These are phyloP conservation scores for Phytophthora quininea DNA, from an alignment of 352 stramenopile genomes.

Conservation along the genomic window DNA sequence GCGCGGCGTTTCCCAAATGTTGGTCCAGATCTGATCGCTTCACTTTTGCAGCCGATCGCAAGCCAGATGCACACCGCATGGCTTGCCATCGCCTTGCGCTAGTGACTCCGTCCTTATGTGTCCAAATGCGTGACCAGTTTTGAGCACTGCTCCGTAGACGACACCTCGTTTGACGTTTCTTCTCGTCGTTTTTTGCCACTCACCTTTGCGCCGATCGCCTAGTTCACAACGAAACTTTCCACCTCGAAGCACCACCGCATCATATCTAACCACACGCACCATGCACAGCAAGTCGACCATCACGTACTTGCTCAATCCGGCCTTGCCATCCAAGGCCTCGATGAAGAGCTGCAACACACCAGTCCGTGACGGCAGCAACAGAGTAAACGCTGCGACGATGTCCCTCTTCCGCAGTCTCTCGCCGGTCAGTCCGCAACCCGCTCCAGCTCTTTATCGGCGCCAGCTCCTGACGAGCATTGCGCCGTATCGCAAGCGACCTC, in stretches of 20 bases:
- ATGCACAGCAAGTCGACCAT: slow-evolving; percentile 54
- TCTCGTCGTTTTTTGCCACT: slow-evolving; percentile 2
- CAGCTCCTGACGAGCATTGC: slow-evolving; percentile 42
- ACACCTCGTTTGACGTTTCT: slow-evolving; percentile 21
- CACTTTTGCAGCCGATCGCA: neutral
- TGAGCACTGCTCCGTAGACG: neutral
- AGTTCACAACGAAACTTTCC: slow-evolving; percentile 15
- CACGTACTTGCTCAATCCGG: slow-evolving; percentile 50
- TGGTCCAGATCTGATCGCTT: neutral
- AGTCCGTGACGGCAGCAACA: slow-evolving; percentile 9
- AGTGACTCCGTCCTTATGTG: slow-evolving; percentile 13
- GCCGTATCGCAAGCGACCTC: slow-evolving; percentile 34
- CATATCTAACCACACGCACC: neutral
- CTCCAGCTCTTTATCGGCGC: slow-evolving; percentile 33
- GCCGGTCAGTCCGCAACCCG: slow-evolving; percentile 26
- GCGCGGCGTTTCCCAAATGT: neutral
- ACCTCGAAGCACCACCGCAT: slow-evolving; percentile 2
- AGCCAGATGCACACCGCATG: too few relatives aligned
- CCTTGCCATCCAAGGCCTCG: slow-evolving; percentile 13
- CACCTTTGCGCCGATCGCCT: slow-evolving; percentile 16
- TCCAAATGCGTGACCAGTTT: slow-evolving; percentile 6
- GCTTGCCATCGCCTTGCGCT: neutral
- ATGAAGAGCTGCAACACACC: slow-evolving; percentile 16
- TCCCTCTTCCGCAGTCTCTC: slow-evolving; percentile 39
- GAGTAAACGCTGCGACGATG: slow-evolving; percentile 20